Percentiles rank a stretch among this genome's conserved stretches.
These are phyloP conservation scores for Tilletia indica DNA, from an alignment of 1,284 basidiomycete species.

Conservation along the genomic window DNA sequence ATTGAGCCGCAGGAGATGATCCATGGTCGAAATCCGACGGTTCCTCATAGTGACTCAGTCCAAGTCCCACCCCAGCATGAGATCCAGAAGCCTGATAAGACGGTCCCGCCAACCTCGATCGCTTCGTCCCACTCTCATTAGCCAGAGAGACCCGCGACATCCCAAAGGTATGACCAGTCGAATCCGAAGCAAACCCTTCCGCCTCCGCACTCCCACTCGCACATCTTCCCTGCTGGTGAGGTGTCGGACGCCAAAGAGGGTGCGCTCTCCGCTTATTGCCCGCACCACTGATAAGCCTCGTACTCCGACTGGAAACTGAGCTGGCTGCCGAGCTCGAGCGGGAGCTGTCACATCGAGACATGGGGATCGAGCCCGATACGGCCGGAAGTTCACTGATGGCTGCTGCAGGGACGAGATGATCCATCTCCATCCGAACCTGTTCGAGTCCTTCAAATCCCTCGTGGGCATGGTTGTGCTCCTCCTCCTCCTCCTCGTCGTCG, in stretches of 20 bases:
- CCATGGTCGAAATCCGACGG: no score
- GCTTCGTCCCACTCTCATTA: neutral
- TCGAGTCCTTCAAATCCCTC: conserved; percentile 1
- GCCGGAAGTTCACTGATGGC: neutral
- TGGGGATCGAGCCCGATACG: neutral
- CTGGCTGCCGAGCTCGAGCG: neutral
- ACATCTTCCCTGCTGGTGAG: neutral
- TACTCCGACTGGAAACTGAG: neutral
- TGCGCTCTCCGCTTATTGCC: conserved; percentile 8
- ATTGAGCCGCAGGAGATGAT: no score
- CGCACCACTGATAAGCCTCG: neutral
- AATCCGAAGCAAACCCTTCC: neutral
- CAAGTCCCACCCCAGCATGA: neutral
- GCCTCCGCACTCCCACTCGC: neutral
- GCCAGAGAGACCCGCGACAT: neutral
- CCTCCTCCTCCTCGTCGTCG: no score
- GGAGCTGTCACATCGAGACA: neutral
- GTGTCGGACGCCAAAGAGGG: neutral
- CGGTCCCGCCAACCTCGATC: neutral
- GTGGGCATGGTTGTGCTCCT: neutral
- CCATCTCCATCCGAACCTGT: conserved; percentile 8
- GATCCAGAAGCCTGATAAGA: no score
- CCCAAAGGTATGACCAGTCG: conserved; percentile 8
- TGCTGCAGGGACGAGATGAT: neutral
- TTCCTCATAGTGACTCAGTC: neutral